Evolutionary conservation across 352 stramenopile species (phyloP).

Genomic region (Phytopythium cucurbitacearum): DNA sequence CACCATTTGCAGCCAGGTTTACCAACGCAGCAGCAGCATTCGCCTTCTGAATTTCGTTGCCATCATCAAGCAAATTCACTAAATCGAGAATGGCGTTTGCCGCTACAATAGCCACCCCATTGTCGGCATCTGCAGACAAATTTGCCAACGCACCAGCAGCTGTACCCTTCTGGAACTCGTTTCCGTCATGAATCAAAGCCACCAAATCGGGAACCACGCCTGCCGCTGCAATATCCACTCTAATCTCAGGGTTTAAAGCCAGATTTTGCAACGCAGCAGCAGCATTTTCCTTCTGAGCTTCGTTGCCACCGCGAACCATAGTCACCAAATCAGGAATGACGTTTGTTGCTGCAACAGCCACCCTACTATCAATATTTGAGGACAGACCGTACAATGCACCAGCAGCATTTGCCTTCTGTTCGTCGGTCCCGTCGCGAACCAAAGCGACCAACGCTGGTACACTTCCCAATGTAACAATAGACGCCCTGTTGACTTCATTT

Average conservation of each 20-base stretch:
- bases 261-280: no score
- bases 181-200: no score
- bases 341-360: neutral
- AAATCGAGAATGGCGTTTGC: no score
- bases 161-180: no score
- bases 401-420: neutral
- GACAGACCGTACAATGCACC: neutral
- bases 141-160: no score
- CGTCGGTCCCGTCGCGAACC: neutral
- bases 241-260: no score
- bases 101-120: no score
- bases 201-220: no score
- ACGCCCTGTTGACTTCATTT: neutral
- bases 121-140: no score
- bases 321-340: neutral
- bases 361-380: neutral
- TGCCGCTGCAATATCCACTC: no score
- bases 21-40: neutral
- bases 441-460: neutral
- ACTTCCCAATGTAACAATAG: neutral
- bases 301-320: neutral
- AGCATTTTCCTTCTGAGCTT: neutral
- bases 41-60: neutral
- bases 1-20: no score
- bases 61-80: no score